Evolutionary conservation across 2,329 filamentous ascomycete genomes (phyloP).

Genomic region (Purpureocillium lavendulum): DNA sequence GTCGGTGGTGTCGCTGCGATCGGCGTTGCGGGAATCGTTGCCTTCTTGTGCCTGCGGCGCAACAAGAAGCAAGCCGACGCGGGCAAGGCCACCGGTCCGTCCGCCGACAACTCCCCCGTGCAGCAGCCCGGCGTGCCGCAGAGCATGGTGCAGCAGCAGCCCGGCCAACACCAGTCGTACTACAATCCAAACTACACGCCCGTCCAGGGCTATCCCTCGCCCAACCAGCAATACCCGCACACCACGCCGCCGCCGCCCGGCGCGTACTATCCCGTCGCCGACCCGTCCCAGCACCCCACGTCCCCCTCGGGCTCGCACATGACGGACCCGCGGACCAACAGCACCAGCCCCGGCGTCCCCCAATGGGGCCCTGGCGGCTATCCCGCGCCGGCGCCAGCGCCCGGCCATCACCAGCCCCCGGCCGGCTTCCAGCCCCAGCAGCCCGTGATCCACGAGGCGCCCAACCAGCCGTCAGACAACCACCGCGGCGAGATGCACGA

Average conservation of each 20-base stretch:
- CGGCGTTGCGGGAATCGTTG: constrained; percentile 17
- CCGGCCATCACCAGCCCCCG: constrained; percentile 9
- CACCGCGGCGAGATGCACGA: constrained; percentile 33
- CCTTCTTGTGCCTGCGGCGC: constrained; percentile 22
- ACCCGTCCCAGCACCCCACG: constrained; percentile 5
- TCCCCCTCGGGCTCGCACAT: constrained; percentile 8
- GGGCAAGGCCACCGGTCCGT: constrained; percentile 4
- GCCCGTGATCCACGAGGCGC: constrained; percentile 27
- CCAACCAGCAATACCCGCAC: constrained; percentile 12
- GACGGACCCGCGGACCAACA: constrained; percentile 12
- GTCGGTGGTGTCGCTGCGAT: constrained; percentile 27
- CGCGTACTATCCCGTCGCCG: constrained; percentile 10
- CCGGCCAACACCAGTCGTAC: constrained; percentile 8
- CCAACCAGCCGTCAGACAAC: constrained; percentile 23
- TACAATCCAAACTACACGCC: constrained; percentile 18
- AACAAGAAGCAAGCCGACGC: constrained; percentile 16
- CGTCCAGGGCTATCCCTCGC: constrained; percentile 12
- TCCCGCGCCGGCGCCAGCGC: constrained; percentile 4
- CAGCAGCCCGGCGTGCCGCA: neutral
- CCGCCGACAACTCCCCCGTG: constrained; percentile 2
- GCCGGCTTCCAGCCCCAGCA: constrained; percentile 14
- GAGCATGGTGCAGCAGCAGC: no score
- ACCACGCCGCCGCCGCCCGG: constrained; percentile 3
- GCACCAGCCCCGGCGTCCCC: constrained; percentile 11
- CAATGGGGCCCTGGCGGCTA: constrained; percentile 10